Percentiles rank a stretch among this genome's conserved stretches.
phyloP scores from a whole-genome alignment of 148 eudicot genomes.

The Cornus kousa region DNA sequence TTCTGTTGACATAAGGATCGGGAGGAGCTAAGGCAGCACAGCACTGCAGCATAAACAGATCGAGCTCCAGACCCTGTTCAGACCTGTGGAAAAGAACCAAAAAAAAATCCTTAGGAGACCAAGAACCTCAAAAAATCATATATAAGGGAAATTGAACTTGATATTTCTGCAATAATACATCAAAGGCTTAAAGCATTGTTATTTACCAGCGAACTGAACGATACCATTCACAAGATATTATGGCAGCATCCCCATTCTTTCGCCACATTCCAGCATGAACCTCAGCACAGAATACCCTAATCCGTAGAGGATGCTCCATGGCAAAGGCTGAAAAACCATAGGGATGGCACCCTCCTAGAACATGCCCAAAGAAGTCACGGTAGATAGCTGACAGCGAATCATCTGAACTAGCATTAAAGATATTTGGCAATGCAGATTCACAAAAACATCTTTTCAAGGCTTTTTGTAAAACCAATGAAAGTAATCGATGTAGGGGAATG shows the following conservation, averaged over 20 bases:
- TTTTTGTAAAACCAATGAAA: conserved; percentile 66
- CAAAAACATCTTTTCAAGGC: conserved; percentile 61
- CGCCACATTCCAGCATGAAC: conserved; percentile 99
- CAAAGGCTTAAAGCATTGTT: background rate
- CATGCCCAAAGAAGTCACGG: conserved; percentile 55
- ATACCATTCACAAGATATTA: conserved; percentile 70
- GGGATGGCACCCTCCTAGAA: conserved; percentile 80
- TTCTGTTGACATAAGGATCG: conserved; percentile 69
- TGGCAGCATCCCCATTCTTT: conserved; percentile 88
- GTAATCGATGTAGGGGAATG: conserved; percentile 78
- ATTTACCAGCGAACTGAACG: conserved; percentile 86
- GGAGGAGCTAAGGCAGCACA: conserved; percentile 99
- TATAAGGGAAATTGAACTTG: background rate
- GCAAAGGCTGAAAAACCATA: conserved; percentile 79
- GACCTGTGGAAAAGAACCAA: conserved; percentile 56
- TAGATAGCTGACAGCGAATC: conserved; percentile 30
- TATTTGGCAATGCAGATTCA: conserved; percentile 31
- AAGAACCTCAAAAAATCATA: background rate
- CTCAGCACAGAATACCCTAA: conserved; percentile 90
- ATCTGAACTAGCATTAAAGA: conserved; percentile 19
- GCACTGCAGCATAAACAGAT: conserved; percentile 81
- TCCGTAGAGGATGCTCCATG: conserved; percentile 96
- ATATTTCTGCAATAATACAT: background rate
- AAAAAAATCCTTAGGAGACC: conserved; percentile 4
- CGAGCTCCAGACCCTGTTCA: conserved; percentile 77